Base-by-base conservation (phyloP, 345 rosid genomes). In the Gossypium rotundifolium region DNA sequence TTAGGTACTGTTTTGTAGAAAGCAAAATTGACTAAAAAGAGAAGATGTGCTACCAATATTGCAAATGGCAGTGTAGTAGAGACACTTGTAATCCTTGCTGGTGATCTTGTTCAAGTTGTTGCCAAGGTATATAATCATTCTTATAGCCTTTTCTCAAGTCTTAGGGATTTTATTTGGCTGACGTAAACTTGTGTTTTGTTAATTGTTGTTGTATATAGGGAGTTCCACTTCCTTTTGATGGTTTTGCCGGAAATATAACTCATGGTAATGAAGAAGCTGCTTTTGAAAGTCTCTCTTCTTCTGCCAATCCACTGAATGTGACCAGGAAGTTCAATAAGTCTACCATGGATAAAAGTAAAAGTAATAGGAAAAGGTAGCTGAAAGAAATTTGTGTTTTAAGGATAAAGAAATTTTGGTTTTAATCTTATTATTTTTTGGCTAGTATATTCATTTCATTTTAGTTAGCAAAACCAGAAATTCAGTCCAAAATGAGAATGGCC, bases 1-100 rank as follows among this genome's bases (percentile, higher is more conserved):
- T 29, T 65, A 94, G 98, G 93, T 72, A 80, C 90, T 86, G 91
- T 94, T 58, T 79, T 94, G 89, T 89, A 92, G 89, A 82, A 88
- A 73, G 98, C 98, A 38, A 90, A 79, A 70, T 77, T 92, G 86
- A 87, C 85, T 20, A 89, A 81, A 80, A 92, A 82, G 81, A 93
- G 98, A 51, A 88, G 81, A 78, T 85, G 88, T 65, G 76, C 78
- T 76, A 75, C 93, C 53, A 94, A 89, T 86, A 87, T 92, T 29
- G 76, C 82, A 3, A 75, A 65, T 75, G 90, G 85, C 66, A 79
- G n/a, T 76, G 71, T 88, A 71, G 76, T 94, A 55, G 90, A 89
- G 70, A 89, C 96, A 1, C 92, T 92, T 75, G 89, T 92, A 67
- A 86, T 94, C 71, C 83, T 80, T 22, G 79, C 97, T 1, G 73